Conservation (phyloP, 306 rosid genomes). For the Medicago arabica region DNA sequence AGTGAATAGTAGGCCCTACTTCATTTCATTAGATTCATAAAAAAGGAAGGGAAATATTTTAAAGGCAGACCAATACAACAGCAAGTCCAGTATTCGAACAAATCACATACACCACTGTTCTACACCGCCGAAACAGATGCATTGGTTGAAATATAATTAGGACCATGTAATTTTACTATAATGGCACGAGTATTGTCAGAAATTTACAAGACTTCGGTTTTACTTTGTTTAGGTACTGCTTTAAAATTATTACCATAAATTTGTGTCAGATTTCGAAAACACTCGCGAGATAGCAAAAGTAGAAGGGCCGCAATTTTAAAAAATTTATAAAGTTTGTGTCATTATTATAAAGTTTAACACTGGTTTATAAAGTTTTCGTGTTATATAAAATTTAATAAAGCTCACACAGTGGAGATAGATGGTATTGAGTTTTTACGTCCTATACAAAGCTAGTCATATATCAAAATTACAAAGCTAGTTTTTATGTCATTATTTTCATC, state of each 20-base stretch:
- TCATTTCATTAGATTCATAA: slow-evolving; percentile 19
- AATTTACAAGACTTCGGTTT: background rate
- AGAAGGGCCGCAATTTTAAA: background rate
- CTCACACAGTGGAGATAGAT: too few relatives aligned
- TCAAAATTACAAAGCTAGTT: background rate
- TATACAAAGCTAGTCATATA: background rate
- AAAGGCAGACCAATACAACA: slow-evolving; percentile 15
- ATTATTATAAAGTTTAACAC: too few relatives aligned
- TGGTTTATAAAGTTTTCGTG: too few relatives aligned
- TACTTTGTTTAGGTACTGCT: background rate
- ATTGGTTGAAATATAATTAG: background rate
- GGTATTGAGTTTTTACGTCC: too few relatives aligned
- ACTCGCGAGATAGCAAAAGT: background rate
- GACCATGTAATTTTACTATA: background rate
- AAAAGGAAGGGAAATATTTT: background rate
- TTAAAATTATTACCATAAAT: background rate
- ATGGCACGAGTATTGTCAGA: background rate
- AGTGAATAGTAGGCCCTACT: slow-evolving; percentile 7
- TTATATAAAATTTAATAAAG: too few relatives aligned
- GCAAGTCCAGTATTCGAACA: background rate
- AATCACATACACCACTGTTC: background rate
- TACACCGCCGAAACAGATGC: background rate
- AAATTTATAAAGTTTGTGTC: background rate
- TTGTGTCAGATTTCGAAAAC: background rate
- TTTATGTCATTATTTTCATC: slow-evolving; percentile 36